Conservation (phyloP, 1,284 basidiomycete species). For the Boletellus deceptivus region DNA sequence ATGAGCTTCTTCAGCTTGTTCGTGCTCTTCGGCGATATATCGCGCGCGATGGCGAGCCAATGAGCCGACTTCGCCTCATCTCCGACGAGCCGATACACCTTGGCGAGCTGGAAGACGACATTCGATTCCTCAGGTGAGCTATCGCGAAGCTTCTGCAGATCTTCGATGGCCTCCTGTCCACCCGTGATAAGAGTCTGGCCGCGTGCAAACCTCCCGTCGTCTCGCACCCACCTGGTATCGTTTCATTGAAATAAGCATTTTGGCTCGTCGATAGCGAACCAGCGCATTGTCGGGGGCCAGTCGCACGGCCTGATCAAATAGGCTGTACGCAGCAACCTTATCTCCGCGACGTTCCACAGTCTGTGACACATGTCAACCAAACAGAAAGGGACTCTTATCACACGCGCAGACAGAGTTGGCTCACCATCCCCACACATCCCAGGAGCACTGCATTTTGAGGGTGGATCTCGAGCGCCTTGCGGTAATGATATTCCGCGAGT, state of each 20-base stretch:
- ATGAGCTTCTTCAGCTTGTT: conserved; percentile 76
- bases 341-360: conserved; percentile 81
- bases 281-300: conserved; percentile 82
- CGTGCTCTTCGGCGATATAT: conserved; percentile 76
- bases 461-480: conserved; percentile 86
- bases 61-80: conserved; percentile 77
- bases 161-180: conserved; percentile 70
- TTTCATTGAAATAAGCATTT: conserved; percentile 81
- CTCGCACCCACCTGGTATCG: conserved; percentile 68
- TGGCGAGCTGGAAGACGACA: conserved; percentile 92
- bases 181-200: conserved; percentile 30
- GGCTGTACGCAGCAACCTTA: conserved; percentile 65
- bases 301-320: conserved; percentile 77
- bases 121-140: conserved; percentile 91
- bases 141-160: conserved; percentile 76
- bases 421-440: conserved; percentile 87
- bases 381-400: conserved; percentile 23
- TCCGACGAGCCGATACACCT: conserved; percentile 79
- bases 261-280: conserved; percentile 87
- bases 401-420: conserved; percentile 18
- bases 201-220: conserved; percentile 7
- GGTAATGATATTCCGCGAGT: conserved; percentile 92
- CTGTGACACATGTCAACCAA: conserved; percentile 42
- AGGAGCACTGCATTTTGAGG: conserved; percentile 87
- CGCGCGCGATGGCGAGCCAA: conserved; percentile 83